A percentile compares a stretch with the other conserved stretches of the same genome.
These are phyloP conservation scores for Colletotrichum limetticola DNA, from an alignment of 2,329 filamentous ascomycete genomes.

Conservation along the genomic window DNA sequence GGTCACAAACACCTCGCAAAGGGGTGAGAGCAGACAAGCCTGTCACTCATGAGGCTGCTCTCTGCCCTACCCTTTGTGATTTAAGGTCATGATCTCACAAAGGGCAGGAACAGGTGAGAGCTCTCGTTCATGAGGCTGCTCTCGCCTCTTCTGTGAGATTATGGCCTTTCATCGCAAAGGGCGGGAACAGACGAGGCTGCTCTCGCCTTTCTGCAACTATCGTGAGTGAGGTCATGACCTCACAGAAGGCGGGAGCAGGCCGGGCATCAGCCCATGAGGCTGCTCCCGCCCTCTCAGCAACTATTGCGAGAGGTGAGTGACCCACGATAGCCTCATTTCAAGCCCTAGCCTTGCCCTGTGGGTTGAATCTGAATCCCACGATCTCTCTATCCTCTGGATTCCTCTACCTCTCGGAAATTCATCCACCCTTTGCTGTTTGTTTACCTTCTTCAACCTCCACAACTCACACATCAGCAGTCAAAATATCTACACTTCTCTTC, in stretches of 20 bases:
- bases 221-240: not conserved
- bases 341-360: constrained; percentile 17
- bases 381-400: not conserved
- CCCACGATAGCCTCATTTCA: not conserved
- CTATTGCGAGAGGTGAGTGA: not conserved
- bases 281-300: not conserved
- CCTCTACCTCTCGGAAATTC: not conserved
- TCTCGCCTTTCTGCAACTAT: too few species aligned
- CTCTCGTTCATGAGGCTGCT: too few species aligned
- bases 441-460: not conserved
- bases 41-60: too few species aligned
- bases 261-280: not conserved
- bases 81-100: too few species aligned
- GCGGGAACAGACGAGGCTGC: too few species aligned
- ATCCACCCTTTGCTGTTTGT: not conserved
- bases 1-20: too few species aligned
- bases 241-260: not conserved
- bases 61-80: too few species aligned
- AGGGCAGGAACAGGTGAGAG: too few species aligned
- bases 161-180: too few species aligned
- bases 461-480: not conserved
- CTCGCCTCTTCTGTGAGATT: too few species aligned
- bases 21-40: too few species aligned
- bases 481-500: not conserved
- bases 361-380: not conserved